Base-by-base conservation (phyloP, 345 rosid genomes). In the Moricandia moricandioides region DNA sequence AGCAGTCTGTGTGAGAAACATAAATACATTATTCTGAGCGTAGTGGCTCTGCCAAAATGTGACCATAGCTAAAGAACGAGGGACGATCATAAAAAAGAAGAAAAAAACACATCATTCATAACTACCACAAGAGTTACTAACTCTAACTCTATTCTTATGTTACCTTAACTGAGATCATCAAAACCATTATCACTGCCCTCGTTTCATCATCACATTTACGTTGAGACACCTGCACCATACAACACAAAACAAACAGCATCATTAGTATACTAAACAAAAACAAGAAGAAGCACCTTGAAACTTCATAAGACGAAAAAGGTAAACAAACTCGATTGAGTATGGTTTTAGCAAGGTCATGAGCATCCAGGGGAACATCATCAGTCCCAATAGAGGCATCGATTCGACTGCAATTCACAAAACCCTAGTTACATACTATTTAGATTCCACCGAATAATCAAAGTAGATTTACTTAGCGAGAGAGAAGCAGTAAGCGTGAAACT, bases 141-240 rank as follows among this genome's bases (percentile, higher is more conserved):
- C 8, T 75, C 8, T 30, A 74, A 61, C 74, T 67, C 2, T 45
- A 4, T 39, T 43, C 51, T 45, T n/a, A 56, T 34, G 16, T 30
- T 84, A 94, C 97, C 95, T 94, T 94, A 13, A 80, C 89, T 39
- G 98, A 94, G 82, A 90, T 69, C 96, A 94, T 83, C 79, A 94
- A 77, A 67, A 82, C 88, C 96, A 91, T 86, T 64, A 89, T 51
- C 66, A 83, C 83, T 61, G 95, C 89, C 29, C 71, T 74, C 7
- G 80, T 60, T 33, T 57, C 26, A 72, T 67, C 31, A 35, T 87
- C 86, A 73, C 73, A 80, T 73, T 60, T 79, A 21, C 58, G 83
- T 21, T 49, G 75, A 80, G 88, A 86, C 13, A 88, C 35, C 98
- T 94, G 63, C 75, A 78, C 33, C 69, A 59, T 16, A 70, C 2